These are phyloP conservation scores for Volvariella surrecta DNA, from an alignment of 1,284 basidiomycete genomes.

Conservation along the genomic window DNA sequence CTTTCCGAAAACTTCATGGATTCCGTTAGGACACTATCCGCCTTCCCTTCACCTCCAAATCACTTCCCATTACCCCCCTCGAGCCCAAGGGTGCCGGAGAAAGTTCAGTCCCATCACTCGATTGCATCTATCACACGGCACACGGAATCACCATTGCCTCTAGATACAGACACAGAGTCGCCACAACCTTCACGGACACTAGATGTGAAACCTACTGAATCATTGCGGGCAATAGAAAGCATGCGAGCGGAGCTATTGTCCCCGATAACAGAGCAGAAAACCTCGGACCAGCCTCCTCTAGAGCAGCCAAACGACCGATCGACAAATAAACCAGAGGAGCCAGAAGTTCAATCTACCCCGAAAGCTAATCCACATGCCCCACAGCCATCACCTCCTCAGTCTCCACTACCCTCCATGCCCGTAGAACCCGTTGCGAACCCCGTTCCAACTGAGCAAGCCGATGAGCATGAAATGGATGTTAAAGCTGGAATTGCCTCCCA, in stretches of 20 bases:
- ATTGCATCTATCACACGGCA: conserved; percentile 12
- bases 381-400: conserved; percentile 14
- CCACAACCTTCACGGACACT: neutral
- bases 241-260: neutral
- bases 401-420: conserved; percentile 10
- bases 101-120: conserved; percentile 22
- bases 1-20: conserved; percentile 33
- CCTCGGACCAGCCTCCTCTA: neutral
- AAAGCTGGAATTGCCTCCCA: too few species aligned
- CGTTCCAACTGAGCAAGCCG: conserved; percentile 3
- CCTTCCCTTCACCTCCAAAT: conserved; percentile 62
- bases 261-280: neutral
- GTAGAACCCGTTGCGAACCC: conserved; percentile 20
- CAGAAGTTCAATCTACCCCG: neutral
- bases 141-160: neutral
- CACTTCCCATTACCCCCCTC: conserved; percentile 57
- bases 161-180: neutral
- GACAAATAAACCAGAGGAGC: neutral
- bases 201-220: neutral
- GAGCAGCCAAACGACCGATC: neutral
- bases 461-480: too few species aligned
- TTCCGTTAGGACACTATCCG: conserved; percentile 57
- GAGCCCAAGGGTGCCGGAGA: conserved; percentile 18
- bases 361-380: neutral
- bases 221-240: neutral